A percentile compares a stretch with the other conserved stretches of the same genome.
Evolutionary conservation across 257 asterid species (phyloP).

Genomic region (Solanum tarapatanum): DNA sequence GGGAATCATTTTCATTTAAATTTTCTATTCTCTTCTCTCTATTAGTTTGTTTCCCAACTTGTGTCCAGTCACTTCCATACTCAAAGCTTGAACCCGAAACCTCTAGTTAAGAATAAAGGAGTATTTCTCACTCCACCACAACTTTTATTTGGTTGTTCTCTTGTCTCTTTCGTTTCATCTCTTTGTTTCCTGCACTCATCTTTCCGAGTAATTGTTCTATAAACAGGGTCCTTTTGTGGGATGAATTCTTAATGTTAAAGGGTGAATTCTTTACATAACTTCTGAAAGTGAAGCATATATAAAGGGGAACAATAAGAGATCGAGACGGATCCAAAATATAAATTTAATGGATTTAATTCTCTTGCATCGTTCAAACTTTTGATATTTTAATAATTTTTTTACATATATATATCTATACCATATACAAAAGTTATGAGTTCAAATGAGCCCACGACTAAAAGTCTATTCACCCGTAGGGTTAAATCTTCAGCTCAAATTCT

Average conservation of each 20-base stretch:
- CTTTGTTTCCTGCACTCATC: neutral
- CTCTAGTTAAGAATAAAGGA: too few species aligned
- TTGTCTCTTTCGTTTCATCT: neutral
- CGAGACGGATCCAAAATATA: neutral
- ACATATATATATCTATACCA: neutral
- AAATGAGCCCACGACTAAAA: neutral
- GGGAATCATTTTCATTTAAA: neutral
- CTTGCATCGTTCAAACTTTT: rapidly evolving
- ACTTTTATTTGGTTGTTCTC: neutral
- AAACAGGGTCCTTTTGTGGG: neutral
- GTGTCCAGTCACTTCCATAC: neutral
- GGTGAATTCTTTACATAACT: neutral
- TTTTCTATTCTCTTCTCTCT: neutral
- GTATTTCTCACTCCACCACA: neutral
- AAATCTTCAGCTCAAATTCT: neutral
- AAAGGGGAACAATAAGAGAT: neutral
- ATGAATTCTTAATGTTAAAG: neutral
- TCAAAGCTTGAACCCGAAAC: neutral
- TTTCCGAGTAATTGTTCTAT: neutral
- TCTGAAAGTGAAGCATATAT: neutral
- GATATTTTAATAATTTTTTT: too few species aligned
- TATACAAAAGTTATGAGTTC: neutral
- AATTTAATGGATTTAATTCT: neutral
- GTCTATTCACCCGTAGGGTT: neutral
- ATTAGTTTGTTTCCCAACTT: neutral